A percentile compares a stretch with the other conserved stretches of the same genome.
phyloP scores from a whole-genome alignment of 1,139 yeast genomes.

The Nakaseomyces uthaithaninus region DNA sequence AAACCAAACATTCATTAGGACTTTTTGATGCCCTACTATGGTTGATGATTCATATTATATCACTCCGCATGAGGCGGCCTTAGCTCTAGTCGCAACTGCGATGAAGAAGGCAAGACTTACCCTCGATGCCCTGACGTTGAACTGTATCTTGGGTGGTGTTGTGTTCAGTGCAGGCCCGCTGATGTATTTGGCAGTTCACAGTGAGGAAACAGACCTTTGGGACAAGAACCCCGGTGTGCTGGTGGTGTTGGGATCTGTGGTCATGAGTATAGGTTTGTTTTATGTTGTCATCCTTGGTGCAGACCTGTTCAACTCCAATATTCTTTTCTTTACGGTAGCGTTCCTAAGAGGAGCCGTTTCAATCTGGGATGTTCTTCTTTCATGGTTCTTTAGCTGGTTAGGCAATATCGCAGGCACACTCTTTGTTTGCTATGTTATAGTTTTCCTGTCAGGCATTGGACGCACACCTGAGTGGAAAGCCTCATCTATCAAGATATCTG shows the following conservation, averaged over 20 bases:
- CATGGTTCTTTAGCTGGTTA: slow-evolving; percentile 64
- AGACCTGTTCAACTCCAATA: slow-evolving; percentile 65
- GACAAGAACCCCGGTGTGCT: slow-evolving; percentile 47
- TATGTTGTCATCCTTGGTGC: slow-evolving; percentile 67
- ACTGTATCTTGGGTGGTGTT: slow-evolving; percentile 63
- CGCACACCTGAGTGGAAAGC: slow-evolving; percentile 34
- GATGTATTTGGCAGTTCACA: slow-evolving; percentile 50
- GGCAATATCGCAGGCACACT: slow-evolving; percentile 56
- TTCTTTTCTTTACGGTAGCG: slow-evolving; percentile 61
- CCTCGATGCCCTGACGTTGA: slow-evolving; percentile 47
- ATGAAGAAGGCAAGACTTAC: slow-evolving; percentile 71
- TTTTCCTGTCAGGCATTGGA: slow-evolving; percentile 47
- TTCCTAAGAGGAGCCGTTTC: slow-evolving; percentile 61
- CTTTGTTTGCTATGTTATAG: slow-evolving; percentile 56
- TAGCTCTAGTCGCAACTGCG: slow-evolving; percentile 74
- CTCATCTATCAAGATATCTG: slow-evolving; percentile 44
- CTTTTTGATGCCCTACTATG: slow-evolving; percentile 19
- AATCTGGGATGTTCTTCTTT: slow-evolving; percentile 49
- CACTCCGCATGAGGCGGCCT: slow-evolving; percentile 70
- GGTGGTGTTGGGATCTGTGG: slow-evolving; percentile 44
- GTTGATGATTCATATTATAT: slow-evolving; percentile 48
- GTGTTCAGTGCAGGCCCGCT: slow-evolving; percentile 67
- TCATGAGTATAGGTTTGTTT: slow-evolving; percentile 62
- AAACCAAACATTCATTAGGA: background rate
- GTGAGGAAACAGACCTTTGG: slow-evolving; percentile 40